phyloP scores from a whole-genome alignment of 2,329 filamentous ascomycete species.

The Aureobasidium vineae region DNA sequence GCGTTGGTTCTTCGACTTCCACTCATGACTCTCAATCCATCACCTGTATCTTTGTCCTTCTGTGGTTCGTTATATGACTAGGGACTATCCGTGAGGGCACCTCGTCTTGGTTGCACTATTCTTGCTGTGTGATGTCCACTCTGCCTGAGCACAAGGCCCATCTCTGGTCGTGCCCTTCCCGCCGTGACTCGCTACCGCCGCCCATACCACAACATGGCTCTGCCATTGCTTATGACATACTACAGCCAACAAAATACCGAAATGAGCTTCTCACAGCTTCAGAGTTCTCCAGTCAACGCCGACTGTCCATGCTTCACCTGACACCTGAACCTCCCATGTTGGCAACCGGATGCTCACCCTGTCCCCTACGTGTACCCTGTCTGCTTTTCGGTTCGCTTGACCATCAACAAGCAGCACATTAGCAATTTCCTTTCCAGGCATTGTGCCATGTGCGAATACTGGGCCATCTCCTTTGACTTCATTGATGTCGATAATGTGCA shows the following conservation, averaged over 20 bases:
- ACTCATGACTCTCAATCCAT: neutral
- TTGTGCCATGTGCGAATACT: conserved; percentile 29
- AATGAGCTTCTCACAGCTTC: conserved; percentile 9
- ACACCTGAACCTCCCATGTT: conserved; percentile 44
- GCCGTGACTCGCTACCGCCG: neutral
- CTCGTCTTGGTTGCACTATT: neutral
- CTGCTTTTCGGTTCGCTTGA: conserved; percentile 30
- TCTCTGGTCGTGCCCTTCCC: neutral
- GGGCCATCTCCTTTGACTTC: conserved; percentile 26
- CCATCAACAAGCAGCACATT: conserved; percentile 31
- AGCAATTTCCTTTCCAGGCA: conserved; percentile 26
- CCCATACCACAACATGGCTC: conserved; percentile 14
- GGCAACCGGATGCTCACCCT: conserved; percentile 43
- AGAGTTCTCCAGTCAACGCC: conserved; percentile 44
- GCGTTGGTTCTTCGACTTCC: neutral
- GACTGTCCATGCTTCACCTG: conserved; percentile 40
- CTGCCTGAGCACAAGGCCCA: neutral
- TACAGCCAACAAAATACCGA: neutral
- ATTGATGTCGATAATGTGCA: conserved; percentile 30
- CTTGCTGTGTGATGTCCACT: neutral
- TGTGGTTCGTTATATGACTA: neutral
- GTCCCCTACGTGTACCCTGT: conserved; percentile 33
- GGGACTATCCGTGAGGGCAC: neutral
- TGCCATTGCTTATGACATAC: neutral
- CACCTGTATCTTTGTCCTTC: neutral